Base-by-base conservation (phyloP, 2,329 filamentous ascomycete species). In the Penicillium sp. region DNA sequence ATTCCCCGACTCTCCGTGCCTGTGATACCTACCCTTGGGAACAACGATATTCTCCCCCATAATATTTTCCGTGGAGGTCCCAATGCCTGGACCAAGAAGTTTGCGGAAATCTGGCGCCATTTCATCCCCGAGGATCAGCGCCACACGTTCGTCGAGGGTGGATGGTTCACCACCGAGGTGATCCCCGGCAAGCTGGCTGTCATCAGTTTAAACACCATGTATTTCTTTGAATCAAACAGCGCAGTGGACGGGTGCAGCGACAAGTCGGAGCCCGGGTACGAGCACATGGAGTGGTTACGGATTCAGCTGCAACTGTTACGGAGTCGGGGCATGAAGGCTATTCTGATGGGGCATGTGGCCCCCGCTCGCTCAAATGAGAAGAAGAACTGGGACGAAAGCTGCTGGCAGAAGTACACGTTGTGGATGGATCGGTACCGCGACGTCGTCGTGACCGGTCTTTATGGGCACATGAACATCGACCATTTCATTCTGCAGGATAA, bases 391-490 rank as follows among this genome's bases (percentile, higher is more conserved):
- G 93, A 97, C 67, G 94, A 98, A 81, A 93, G 91, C 0, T 99
- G 95, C 79, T 99, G 94, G 93, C 94, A 97, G 75, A 97, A 96
- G 75, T 99, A 97, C 77, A 90, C 92, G 0, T 80, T 98, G 4
- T 98, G 93, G 92, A 80, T 94, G 71, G 85, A 87, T 68, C 92
- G 96, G 75, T 99, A 93, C 76, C 90, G 95, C 37, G 95, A 99
- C 75, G 89, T 99, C 40, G 84, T 99, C 22, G 84, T 93, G 22
- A 87, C 86, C 13, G 87, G 87, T 28, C 73, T 96, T 6, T 99
- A 90, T 72, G 95, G 94, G 1, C 95, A 99, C 75, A 98, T 99
- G 95, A 99, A 99, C 72, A 91, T 97, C 66, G 95, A 99, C 70
- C 95, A 99, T 76, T 99, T 99, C 77, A 85, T 98, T 72, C 80